phyloP scores from a whole-genome alignment of 768 basidiomycete genomes.

The Rhodotorula babjevae region DNA sequence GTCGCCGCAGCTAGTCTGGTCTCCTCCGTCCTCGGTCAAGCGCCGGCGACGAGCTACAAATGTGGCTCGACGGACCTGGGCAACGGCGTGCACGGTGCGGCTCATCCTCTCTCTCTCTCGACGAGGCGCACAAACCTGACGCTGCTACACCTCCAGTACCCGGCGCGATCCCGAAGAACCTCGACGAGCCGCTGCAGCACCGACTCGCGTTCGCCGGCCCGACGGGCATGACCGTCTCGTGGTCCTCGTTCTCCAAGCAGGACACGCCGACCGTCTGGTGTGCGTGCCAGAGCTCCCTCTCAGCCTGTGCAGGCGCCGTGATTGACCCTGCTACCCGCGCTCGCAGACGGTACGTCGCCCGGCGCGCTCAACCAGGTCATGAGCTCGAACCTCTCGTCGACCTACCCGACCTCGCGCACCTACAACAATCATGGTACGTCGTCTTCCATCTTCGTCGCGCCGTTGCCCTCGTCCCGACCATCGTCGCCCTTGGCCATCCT shows the following conservation, averaged over 20 bases:
- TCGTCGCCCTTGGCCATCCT: too few relatives aligned
- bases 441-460: too few relatives aligned
- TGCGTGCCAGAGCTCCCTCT: too few relatives aligned
- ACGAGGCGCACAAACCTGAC: too few relatives aligned
- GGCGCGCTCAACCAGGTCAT: conserved; percentile 2
- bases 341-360: conserved; percentile 12
- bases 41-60: not conserved
- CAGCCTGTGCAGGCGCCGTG: too few relatives aligned
- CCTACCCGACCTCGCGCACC: conserved; percentile 27
- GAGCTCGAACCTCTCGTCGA: not conserved
- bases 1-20: not conserved
- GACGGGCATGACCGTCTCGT: conserved; percentile 29
- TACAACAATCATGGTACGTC: conserved; percentile 19
- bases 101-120: not conserved
- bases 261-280: conserved; percentile 11
- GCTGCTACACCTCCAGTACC: conserved; percentile 8
- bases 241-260: conserved; percentile 23
- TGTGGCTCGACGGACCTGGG: conserved; percentile 4
- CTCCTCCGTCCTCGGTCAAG: not conserved
- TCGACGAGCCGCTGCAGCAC: conserved; percentile 32
- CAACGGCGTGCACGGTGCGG: conserved; percentile 22
- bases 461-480: too few relatives aligned
- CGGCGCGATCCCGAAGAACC: conserved; percentile 22
- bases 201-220: conserved; percentile 31
- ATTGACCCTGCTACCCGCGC: too few relatives aligned